Percentiles rank a stretch among this genome's conserved stretches.
phyloP scores from a whole-genome alignment of 345 rosid genomes.

The Eutrema yunnanense region DNA sequence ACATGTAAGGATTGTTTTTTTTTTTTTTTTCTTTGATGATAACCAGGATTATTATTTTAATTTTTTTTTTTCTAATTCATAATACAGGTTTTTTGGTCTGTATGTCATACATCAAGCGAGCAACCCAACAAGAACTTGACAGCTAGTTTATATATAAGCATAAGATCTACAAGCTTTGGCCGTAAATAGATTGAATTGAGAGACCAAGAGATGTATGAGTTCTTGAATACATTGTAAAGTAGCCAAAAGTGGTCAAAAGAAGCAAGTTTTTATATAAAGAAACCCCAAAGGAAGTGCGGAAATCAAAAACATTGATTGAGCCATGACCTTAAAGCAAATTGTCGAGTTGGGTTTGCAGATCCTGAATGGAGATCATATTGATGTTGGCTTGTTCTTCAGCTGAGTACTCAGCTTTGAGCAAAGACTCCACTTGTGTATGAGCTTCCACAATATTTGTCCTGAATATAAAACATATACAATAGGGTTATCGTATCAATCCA shows the following conservation, averaged over 20 bases:
- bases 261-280: neutral
- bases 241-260: conserved; percentile 5
- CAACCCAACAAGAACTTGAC: neutral
- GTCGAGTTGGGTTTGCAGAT: conserved; percentile 75
- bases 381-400: conserved; percentile 63
- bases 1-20: no score
- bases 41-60: neutral
- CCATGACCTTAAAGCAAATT: conserved; percentile 39
- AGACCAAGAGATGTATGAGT: neutral
- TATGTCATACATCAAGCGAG: neutral
- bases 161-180: neutral
- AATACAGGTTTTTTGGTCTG: neutral
- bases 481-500: neutral
- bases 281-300: neutral
- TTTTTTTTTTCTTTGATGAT: neutral
- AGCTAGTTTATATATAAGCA: neutral
- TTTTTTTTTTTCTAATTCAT: neutral
- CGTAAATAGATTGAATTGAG: neutral
- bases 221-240: conserved; percentile 15
- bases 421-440: conserved; percentile 67
- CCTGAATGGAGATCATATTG: conserved; percentile 54
- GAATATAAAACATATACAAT: conserved; percentile 11
- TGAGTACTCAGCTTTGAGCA: conserved; percentile 70
- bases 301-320: neutral
- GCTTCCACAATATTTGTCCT: conserved; percentile 98